These are phyloP conservation scores for Suillus clintonianus DNA, from an alignment of 768 basidiomycete genomes.

Conservation along the genomic window DNA sequence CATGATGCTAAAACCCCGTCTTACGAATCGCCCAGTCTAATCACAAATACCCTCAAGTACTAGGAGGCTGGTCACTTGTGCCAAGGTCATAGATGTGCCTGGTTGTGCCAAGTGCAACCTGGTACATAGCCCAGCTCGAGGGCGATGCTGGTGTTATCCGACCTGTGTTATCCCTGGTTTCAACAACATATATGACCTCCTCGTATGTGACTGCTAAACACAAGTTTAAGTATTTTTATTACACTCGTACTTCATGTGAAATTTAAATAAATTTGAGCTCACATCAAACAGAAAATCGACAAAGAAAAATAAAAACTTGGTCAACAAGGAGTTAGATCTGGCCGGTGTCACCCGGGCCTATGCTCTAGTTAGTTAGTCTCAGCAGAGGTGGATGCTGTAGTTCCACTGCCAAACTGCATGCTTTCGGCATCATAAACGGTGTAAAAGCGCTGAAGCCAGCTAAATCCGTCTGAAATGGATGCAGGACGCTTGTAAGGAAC, in stretches of 20 bases:
- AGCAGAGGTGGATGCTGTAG: constrained; percentile 44
- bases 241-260: background rate
- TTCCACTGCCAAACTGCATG: constrained; percentile 24
- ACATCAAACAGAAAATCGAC: background rate
- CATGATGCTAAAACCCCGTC: no score
- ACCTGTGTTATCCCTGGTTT: background rate
- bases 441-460: constrained; percentile 63
- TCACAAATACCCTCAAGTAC: no score
- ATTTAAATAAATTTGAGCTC: background rate
- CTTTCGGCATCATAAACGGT: constrained; percentile 45
- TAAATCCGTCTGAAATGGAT: constrained; percentile 47
- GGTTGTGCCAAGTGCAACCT: no score
- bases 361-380: constrained; percentile 34
- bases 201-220: background rate
- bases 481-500: background rate
- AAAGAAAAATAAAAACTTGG: background rate
- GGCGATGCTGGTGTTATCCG: no score
- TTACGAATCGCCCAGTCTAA: no score
- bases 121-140: no score
- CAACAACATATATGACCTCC: background rate
- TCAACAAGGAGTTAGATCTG: background rate
- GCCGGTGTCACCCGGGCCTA: no score
- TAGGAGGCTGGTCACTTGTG: no score
- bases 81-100: no score
- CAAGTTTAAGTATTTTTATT: background rate